Evolutionary conservation across 352 stramenopile genomes (phyloP), one percentile per base, ranked within the genome.

Genomic region (Globisporangium apiculatum): DNA sequence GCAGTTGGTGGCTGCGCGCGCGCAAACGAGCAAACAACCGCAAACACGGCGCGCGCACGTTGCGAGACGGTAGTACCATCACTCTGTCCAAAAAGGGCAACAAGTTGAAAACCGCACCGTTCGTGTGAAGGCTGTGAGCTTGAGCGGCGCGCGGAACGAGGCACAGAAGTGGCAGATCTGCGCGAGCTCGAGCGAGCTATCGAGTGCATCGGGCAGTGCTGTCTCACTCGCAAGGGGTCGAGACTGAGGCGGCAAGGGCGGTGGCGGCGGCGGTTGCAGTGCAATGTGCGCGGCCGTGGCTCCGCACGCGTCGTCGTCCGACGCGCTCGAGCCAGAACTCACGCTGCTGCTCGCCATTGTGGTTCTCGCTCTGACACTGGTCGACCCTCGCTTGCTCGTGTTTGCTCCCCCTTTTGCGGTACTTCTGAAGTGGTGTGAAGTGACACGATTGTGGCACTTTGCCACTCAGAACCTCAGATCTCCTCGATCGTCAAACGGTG

Each of bases 151-250:
- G 55, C 78, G 79, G 65, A 94, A 94, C 12, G 78, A 79, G 55
- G 66, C 42, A 56, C 81, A 90, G 76, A 94, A 94, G 58, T 86
- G 73, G 58, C 73, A 84, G 51, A 86, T 71, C 68, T 91, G 81
- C 47, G 84, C 81, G 51, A 94, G 64, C 58, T 87, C 79, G 15
- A 76, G 65, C 37, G 63, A 62, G 38, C 68, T 61, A 24, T 61
- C 24, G 55, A 89, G 68, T 2, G 64, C 51, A 11, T 7, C 7
- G 48, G 67, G 62, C 37, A 24, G 14, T 15, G 17, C 45, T 15
- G 15, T 15, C 45, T 49, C 45, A 15, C 4, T 5, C 17, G 45
- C 45, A 8, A 49, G 45, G 61, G 55, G 51, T 55, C 18, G 18
- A 24, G 58, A 49, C 57, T 17, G 9, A 50, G 57, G 24, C 7